Evolutionary conservation across 1,284 basidiomycete species (phyloP).

Genomic region (Pterulicium gracile): DNA sequence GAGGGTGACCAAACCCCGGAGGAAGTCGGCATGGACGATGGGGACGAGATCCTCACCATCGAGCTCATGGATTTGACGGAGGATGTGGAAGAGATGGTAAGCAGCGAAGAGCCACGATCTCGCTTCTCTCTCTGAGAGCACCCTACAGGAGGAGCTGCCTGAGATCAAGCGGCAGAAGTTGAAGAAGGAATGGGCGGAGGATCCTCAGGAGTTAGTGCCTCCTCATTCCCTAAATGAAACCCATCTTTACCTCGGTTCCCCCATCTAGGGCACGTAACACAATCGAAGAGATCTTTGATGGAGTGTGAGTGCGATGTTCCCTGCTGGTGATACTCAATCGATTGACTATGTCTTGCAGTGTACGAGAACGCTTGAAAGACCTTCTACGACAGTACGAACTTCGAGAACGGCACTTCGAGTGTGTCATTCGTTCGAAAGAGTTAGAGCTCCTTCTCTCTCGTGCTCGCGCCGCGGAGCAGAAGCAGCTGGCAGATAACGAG

Average conservation of each 20-base stretch:
- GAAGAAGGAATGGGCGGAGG: slow-evolving; percentile 66
- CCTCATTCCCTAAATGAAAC: slow-evolving; percentile 6
- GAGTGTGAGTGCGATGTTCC: slow-evolving; percentile 42
- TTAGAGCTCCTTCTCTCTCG: slow-evolving; percentile 74
- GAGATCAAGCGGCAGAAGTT: slow-evolving; percentile 54
- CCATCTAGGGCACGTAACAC: slow-evolving; percentile 51
- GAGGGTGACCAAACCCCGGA: slow-evolving; percentile 75
- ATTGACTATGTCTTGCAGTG: slow-evolving; percentile 27
- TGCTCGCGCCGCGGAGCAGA: slow-evolving; percentile 74
- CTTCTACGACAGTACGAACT: slow-evolving; percentile 76
- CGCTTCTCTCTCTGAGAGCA: not conserved
- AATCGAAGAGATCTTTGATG: slow-evolving; percentile 70
- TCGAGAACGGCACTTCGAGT: slow-evolving; percentile 80
- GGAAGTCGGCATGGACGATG: slow-evolving; percentile 72
- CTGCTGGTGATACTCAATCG: slow-evolving; percentile 4
- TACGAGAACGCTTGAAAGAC: slow-evolving; percentile 73
- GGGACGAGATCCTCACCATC: slow-evolving; percentile 75
- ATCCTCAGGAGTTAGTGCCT: slow-evolving; percentile 54
- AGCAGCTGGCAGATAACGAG: slow-evolving; percentile 65
- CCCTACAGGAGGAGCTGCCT: slow-evolving; percentile 46
- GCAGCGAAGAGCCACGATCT: slow-evolving; percentile 5
- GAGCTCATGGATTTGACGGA: slow-evolving; percentile 81
- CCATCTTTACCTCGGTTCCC: slow-evolving; percentile 7
- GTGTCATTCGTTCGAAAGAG: slow-evolving; percentile 79
- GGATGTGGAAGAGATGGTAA: slow-evolving; percentile 42